Conservation (phyloP, 169 alveolate genomes). For the Cyclospora cayetanensis region DNA sequence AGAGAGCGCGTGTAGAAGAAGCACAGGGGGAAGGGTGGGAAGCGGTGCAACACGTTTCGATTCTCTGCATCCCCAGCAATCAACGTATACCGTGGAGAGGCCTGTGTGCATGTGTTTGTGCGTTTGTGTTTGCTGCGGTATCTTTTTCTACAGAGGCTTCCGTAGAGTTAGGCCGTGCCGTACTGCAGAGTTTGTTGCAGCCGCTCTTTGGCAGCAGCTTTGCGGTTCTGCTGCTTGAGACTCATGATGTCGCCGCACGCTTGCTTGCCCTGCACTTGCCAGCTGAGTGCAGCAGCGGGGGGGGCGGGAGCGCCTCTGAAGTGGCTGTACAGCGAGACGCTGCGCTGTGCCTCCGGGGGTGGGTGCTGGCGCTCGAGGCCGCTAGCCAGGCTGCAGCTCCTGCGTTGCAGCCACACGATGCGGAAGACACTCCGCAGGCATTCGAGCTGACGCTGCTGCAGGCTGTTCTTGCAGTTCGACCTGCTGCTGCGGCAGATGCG, state of each 20-base stretch:
- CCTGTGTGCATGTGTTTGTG: no score
- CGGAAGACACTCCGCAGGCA: neutral
- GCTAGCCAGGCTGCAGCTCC: neutral
- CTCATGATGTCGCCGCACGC: neutral
- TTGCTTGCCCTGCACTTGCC: neutral
- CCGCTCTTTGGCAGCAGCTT: neutral
- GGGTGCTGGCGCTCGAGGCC: neutral
- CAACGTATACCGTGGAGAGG: no score
- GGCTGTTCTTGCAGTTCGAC: neutral
- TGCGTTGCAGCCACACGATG: neutral
- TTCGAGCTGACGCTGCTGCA: neutral
- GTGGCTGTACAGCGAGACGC: neutral
- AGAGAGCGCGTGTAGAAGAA: no score
- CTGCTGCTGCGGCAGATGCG: neutral
- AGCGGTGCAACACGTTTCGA: no score
- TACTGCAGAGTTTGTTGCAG: neutral
- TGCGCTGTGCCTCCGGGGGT: neutral
- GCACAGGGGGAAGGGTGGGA: no score
- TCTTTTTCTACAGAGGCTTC: neutral
- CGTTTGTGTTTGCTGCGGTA: neutral
- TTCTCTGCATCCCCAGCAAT: no score
- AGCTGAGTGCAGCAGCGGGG: neutral
- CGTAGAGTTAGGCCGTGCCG: neutral
- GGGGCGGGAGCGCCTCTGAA: neutral
- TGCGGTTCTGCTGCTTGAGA: conserved; percentile 9